A percentile compares a stretch with the other conserved stretches of the same genome.
Evolutionary conservation across 805 yeast species (phyloP).

Genomic region (Wickerhamiella alocasiicola): DNA sequence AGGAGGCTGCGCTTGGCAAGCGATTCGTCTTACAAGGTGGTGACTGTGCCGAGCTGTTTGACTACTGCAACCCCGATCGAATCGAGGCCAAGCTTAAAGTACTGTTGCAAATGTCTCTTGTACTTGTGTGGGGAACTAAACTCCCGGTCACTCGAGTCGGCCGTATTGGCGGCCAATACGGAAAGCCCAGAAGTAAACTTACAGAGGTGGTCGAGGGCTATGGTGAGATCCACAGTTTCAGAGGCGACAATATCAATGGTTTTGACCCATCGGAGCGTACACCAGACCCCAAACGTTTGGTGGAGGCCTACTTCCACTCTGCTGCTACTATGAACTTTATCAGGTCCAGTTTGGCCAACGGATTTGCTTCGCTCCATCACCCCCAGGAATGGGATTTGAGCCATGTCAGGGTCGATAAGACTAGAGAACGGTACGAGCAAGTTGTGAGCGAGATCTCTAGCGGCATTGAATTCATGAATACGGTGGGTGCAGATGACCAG

Average conservation of each 20-base stretch:
- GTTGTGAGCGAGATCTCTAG: constrained; percentile 29
- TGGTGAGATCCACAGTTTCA: constrained; percentile 30
- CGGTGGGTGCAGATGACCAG: constrained; percentile 29
- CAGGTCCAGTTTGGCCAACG: constrained; percentile 27
- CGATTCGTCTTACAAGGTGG: constrained; percentile 36
- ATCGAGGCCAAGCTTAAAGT: constrained; percentile 34
- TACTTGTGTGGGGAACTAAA: constrained; percentile 33
- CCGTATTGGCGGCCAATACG: constrained; percentile 35
- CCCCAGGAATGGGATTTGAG: constrained; percentile 33
- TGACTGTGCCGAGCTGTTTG: constrained; percentile 35
- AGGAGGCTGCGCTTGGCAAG: constrained; percentile 32
- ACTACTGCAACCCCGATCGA: constrained; percentile 31
- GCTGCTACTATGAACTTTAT: constrained; percentile 34
- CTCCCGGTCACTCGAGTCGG: constrained; percentile 32
- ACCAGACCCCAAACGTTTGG: constrained; percentile 33
- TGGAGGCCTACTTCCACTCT: constrained; percentile 34
- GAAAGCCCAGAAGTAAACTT: constrained; percentile 34
- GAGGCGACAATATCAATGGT: constrained; percentile 35
- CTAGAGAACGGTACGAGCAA: constrained; percentile 29
- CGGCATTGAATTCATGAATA: constrained; percentile 30
- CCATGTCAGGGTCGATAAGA: constrained; percentile 29
- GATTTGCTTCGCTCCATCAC: constrained; percentile 32
- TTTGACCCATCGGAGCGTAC: constrained; percentile 29
- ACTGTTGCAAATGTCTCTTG: constrained; percentile 33
- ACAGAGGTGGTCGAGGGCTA: constrained; percentile 32